A percentile compares a stretch with the other conserved stretches of the same genome.
Evolutionary conservation across 345 rosid genomes (phyloP).

Genomic region (Brassica juncea): DNA sequence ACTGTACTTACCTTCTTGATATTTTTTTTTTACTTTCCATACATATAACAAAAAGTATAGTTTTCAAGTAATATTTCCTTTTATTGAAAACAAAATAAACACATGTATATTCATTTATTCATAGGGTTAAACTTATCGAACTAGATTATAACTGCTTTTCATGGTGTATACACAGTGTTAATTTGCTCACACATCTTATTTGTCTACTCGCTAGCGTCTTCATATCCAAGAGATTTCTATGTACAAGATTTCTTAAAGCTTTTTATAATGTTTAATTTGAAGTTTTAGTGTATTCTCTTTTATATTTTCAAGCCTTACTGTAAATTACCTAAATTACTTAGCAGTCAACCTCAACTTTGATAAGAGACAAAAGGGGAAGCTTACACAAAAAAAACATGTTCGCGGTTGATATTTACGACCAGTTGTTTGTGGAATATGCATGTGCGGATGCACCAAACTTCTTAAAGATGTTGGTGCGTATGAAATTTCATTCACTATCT

Average conservation of each 20-base stretch:
- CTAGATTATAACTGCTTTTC: neutral
- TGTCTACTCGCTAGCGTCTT: neutral
- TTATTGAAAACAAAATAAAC: neutral
- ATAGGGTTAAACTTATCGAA: neutral
- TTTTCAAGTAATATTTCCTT: neutral
- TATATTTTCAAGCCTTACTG: neutral
- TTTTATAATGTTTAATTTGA: neutral
- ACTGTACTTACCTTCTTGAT: neutral
- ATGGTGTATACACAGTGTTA: too few species aligned
- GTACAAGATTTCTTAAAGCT: neutral
- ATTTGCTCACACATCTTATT: neutral
- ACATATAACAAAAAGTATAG: neutral
- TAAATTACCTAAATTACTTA: neutral
- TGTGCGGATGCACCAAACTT: constrained; percentile 20
- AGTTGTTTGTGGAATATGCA: constrained; percentile 27
- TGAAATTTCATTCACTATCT: neutral
- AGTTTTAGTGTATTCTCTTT: neutral
- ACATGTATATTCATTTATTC: neutral
- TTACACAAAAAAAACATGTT: neutral
- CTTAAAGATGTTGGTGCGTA: neutral
- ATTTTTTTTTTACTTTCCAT: neutral
- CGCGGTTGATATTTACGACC: constrained; percentile 28
- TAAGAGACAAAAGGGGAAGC: neutral
- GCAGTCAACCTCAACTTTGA: neutral
- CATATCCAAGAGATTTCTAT: too few species aligned